Evolutionary conservation across 768 basidiomycete species (phyloP).

Genomic region (Kwoniella shandongensis): DNA sequence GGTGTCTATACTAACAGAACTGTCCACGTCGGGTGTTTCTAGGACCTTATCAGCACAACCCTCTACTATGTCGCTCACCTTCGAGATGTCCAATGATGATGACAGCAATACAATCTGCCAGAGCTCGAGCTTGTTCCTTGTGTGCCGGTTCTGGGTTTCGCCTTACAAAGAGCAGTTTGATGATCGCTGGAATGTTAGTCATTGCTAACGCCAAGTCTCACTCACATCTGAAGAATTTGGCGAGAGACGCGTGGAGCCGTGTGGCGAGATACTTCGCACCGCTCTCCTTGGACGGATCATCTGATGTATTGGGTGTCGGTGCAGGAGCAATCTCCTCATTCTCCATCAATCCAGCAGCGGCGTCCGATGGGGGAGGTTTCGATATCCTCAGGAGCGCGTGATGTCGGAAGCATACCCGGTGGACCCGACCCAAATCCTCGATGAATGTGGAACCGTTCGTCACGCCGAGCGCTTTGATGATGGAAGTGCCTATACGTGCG

Average conservation of each 20-base stretch:
- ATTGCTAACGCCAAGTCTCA: conserved; percentile 5
- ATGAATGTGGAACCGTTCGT: conserved; percentile 66
- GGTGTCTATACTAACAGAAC: conserved; percentile 52
- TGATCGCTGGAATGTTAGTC: conserved; percentile 62
- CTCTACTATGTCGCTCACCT: conserved; percentile 36
- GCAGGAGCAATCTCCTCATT: conserved; percentile 15
- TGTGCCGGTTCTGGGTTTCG: conserved; percentile 73
- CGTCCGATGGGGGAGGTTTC: conserved; percentile 58
- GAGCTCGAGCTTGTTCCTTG: conserved; percentile 71
- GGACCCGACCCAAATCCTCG: conserved; percentile 71
- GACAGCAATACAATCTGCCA: conserved; percentile 68
- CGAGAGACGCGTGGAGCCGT: conserved; percentile 70
- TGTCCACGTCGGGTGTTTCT: background rate
- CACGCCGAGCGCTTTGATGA: conserved; percentile 73
- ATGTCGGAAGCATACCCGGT: conserved; percentile 82
- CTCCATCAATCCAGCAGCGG: conserved; percentile 21
- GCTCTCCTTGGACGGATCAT: conserved; percentile 55
- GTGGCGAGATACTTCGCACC: conserved; percentile 77
- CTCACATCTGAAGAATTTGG: conserved; percentile 84
- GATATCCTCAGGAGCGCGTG: conserved; percentile 73
- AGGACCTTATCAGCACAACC: background rate
- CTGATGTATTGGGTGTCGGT: background rate
- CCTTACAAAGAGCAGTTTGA: conserved; percentile 76
- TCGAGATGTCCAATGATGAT: conserved; percentile 72
- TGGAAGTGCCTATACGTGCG: conserved; percentile 69